Evolutionary conservation across 805 yeast species (phyloP).

Genomic region (Candida krabiensis): DNA sequence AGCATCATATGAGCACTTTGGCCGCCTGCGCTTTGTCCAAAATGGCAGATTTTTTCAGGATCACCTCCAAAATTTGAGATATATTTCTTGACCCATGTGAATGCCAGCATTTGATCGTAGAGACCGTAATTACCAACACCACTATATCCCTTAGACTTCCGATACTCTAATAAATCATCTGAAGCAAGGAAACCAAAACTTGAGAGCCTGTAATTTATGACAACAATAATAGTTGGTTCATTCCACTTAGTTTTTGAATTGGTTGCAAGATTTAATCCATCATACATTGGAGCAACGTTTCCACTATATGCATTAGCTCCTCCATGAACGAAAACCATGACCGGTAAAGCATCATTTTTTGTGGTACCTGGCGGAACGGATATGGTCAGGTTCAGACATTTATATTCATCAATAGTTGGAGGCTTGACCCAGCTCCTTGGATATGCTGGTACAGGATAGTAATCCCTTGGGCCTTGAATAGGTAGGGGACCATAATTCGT

Average conservation of each 20-base stretch:
- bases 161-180: slow-evolving; percentile 33
- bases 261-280: slow-evolving; percentile 4
- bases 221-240: slow-evolving; percentile 3
- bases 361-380: slow-evolving; percentile 4
- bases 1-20: slow-evolving; percentile 7
- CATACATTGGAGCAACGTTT: slow-evolving; percentile 3
- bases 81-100: slow-evolving; percentile 42
- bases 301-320: slow-evolving; percentile 11
- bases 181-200: slow-evolving; percentile 34
- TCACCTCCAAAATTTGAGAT: slow-evolving; percentile 30
- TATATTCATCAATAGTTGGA: not conserved
- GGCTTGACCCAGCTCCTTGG: slow-evolving; percentile 2
- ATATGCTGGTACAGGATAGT: slow-evolving; percentile 4
- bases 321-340: slow-evolving; percentile 15
- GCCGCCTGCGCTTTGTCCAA: slow-evolving; percentile 23
- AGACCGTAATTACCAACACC: slow-evolving; percentile 33
- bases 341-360: slow-evolving; percentile 8
- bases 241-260: slow-evolving; percentile 3
- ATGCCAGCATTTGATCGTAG: slow-evolving; percentile 43
- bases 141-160: slow-evolving; percentile 16
- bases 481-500: slow-evolving; percentile 1
- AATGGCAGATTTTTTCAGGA: slow-evolving; percentile 15
- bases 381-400: slow-evolving; percentile 6
- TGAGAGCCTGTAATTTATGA: slow-evolving; percentile 35
- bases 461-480: slow-evolving; percentile 3